Evolutionary conservation across 108 stramenopile species (phyloP).

Genomic region (Thalassiosira profunda): DNA sequence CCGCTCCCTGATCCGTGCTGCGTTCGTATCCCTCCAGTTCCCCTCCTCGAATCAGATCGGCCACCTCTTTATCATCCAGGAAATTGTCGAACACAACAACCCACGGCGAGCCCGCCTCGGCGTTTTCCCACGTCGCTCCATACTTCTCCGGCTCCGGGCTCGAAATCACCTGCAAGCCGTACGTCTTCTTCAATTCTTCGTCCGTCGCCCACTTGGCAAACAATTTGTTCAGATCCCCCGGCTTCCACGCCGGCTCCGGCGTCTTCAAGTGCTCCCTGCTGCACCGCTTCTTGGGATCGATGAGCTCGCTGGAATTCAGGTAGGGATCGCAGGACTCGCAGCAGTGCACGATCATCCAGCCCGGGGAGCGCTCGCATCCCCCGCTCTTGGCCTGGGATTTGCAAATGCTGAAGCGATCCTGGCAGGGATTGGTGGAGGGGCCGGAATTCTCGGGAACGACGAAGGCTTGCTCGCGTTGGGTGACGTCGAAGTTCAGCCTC

Average conservation of each 20-base stretch:
- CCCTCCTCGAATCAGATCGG: constrained; percentile 51
- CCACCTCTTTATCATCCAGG: constrained; percentile 46
- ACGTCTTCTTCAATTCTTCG: constrained; percentile 34
- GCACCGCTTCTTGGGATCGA: constrained; percentile 60
- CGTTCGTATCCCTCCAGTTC: constrained; percentile 41
- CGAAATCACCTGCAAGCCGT: constrained; percentile 28
- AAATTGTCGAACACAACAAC: constrained; percentile 66
- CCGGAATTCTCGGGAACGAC: constrained; percentile 53
- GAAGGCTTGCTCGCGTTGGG: constrained; percentile 32
- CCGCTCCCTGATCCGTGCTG: constrained; percentile 60
- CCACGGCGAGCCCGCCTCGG: constrained; percentile 48
- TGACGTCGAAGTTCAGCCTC: constrained; percentile 25
- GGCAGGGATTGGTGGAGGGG: constrained; percentile 48
- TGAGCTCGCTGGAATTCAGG: constrained; percentile 49
- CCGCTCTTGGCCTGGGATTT: constrained; percentile 44
- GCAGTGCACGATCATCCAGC: constrained; percentile 77
- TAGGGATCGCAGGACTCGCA: constrained; percentile 61
- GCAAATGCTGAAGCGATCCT: constrained; percentile 56
- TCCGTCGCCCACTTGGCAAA: constrained; percentile 57
- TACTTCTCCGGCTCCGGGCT: constrained; percentile 32
- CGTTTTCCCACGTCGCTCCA: constrained; percentile 42
- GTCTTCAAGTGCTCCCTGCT: constrained; percentile 55
- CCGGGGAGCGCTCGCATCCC: constrained; percentile 42
- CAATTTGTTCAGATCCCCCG: constrained; percentile 64
- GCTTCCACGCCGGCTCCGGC: constrained; percentile 61